Evolutionary conservation across 352 stramenopile species (phyloP).

Genomic region (Globisporangium iwayamae): DNA sequence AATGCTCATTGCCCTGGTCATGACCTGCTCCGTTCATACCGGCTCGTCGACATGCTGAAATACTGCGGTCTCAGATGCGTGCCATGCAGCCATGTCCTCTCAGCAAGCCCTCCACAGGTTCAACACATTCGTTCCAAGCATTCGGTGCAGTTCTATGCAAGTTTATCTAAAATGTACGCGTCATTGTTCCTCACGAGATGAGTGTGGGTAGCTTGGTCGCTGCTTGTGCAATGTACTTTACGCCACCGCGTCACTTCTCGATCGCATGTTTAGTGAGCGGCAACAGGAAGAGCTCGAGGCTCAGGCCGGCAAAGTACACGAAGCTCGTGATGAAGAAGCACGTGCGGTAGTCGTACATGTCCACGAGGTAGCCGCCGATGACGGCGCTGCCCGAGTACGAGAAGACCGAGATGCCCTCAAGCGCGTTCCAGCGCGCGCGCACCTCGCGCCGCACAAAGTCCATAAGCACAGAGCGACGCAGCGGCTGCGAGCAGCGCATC

Average conservation of each 20-base stretch:
- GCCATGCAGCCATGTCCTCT: too few relatives aligned
- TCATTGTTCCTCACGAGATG: neutral
- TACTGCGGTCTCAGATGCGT: too few relatives aligned
- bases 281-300: slow-evolving; percentile 23
- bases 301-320: slow-evolving; percentile 24
- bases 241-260: slow-evolving; percentile 8
- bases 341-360: slow-evolving; percentile 28
- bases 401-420: slow-evolving; percentile 28
- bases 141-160: neutral
- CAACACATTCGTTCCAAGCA: too few relatives aligned
- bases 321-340: slow-evolving; percentile 34
- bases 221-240: neutral
- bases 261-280: slow-evolving; percentile 16
- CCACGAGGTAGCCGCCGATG: slow-evolving; percentile 27
- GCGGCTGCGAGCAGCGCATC: slow-evolving; percentile 81
- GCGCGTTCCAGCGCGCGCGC: slow-evolving; percentile 28
- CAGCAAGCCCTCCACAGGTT: too few relatives aligned
- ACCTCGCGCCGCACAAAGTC: slow-evolving; percentile 49
- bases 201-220: too few relatives aligned
- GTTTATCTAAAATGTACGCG: neutral
- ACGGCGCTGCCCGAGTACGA: slow-evolving; percentile 30
- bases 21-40: too few relatives aligned
- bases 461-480: slow-evolving; percentile 77
- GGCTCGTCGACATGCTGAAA: too few relatives aligned
- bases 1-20: too few relatives aligned